Percentiles rank a stretch among this genome's conserved stretches.
Conservation (phyloP, 148 eudicot genomes). For the Fagopyrum esculentum region DNA sequence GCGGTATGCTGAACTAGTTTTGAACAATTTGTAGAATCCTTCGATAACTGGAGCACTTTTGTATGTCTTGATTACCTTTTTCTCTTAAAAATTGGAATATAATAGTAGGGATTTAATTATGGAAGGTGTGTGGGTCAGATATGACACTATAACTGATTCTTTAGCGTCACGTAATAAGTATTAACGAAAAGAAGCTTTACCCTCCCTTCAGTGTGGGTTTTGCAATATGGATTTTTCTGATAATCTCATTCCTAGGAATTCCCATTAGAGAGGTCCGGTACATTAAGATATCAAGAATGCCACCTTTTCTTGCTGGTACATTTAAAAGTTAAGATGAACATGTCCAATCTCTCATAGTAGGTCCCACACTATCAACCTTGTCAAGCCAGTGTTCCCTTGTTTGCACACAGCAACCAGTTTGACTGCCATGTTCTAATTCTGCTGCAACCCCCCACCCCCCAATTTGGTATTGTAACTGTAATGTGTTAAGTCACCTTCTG, state of each 20-base stretch:
- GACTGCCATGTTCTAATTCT: not conserved
- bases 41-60: not conserved
- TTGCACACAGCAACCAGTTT: not conserved
- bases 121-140: not conserved
- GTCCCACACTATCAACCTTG: not conserved
- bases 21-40: not conserved
- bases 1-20: slow-evolving; percentile 36
- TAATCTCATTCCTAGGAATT: not conserved
- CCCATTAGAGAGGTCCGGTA: not conserved
- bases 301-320: not conserved
- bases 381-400: not conserved
- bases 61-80: not conserved
- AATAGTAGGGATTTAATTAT: not conserved
- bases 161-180: not conserved
- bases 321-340: not conserved
- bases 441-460: too few relatives aligned
- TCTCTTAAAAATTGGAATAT: not conserved
- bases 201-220: not conserved
- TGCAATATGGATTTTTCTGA: not conserved
- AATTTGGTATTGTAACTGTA: not conserved
- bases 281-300: not conserved
- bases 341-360: not conserved
- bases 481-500: not conserved
- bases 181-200: not conserved
- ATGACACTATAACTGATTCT: not conserved